Percentiles rank a stretch among this genome's conserved stretches.
These are phyloP conservation scores for Apiospora hydei DNA, from an alignment of 2,329 filamentous ascomycete species.

Conservation along the genomic window DNA sequence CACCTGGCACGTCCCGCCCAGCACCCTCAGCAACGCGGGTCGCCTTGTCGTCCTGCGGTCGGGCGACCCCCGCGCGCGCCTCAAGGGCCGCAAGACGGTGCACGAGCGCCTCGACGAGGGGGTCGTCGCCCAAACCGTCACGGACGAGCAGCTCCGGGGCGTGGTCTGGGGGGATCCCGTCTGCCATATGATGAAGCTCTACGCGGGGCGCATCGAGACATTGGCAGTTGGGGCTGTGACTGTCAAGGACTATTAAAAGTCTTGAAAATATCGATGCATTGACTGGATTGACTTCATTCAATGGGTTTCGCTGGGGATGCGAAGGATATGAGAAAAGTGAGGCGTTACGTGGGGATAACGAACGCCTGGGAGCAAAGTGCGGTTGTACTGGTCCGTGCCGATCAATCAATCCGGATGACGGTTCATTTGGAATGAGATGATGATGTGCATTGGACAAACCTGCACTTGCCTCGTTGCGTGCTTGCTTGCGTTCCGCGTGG, in stretches of 20 bases:
- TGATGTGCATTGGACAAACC: neutral
- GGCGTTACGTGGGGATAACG: neutral
- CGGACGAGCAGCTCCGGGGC: constrained; percentile 71
- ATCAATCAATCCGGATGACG: too few relatives aligned
- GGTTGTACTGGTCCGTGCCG: too few relatives aligned
- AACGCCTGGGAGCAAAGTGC: too few relatives aligned
- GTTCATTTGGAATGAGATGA: neutral
- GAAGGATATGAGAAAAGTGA: neutral
- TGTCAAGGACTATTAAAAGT: constrained; percentile 39
- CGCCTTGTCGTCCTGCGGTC: constrained; percentile 70
- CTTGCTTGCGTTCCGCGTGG: neutral
- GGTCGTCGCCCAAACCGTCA: constrained; percentile 72
- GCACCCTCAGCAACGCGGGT: constrained; percentile 74
- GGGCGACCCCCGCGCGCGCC: constrained; percentile 47
- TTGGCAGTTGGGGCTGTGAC: constrained; percentile 75
- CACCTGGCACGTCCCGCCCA: constrained; percentile 70
- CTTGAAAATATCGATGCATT: neutral
- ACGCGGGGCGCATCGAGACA: constrained; percentile 73
- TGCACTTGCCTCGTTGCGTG: neutral
- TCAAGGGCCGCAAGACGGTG: constrained; percentile 55
- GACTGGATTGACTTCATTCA: neutral
- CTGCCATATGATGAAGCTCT: constrained; percentile 81
- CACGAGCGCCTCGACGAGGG: constrained; percentile 62
- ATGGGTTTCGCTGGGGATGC: neutral
- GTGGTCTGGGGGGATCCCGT: constrained; percentile 84